Base-by-base conservation (phyloP, 2,329 filamentous ascomycete species). In the Cladosporium sp. region DNA sequence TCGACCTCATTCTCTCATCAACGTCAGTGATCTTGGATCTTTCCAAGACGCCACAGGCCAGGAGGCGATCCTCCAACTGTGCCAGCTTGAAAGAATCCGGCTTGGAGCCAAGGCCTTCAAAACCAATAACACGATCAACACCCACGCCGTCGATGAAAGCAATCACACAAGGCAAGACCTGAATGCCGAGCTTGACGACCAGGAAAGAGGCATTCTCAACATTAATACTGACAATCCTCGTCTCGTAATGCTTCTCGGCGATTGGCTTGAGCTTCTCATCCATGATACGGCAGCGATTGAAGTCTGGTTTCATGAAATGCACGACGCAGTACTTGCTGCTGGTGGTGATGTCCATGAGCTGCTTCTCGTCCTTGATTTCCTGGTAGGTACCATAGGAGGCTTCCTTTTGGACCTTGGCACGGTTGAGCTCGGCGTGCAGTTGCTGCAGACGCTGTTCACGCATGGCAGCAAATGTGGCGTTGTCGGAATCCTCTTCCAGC, bases 221-320 rank as follows among this genome's bases (percentile, higher is more conserved):
- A 54, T 79, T 77, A 60, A 82, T 80, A 53, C 72, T 74, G 15
- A 81, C 63, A 49, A 82, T 77, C 15, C 78, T 68, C 2, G 79
- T 80, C 57, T 82, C 78, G 54, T 78, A 78, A 59, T 82, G 79
- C 52, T 77, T 78, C 15, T 71, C 70, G 1, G 78, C 78, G 35
- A 82, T 66, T 61, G 74, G 67, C 42, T 75, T 69, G 9, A 84
- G 69, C 62, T 80, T 78, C 42, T 69, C 69, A 61, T 84, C 80
- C 81, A 84, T 84, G 49, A 80, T 75, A 9, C 69, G 67, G 65
- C 81, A 84, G 49, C 80, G 75, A 16, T 75, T 72, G 64, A 84
- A 84, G 59, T 84, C 81, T 2, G 79, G 73, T 60, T 84, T 82
- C 63, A 77, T 80, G 64, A 84, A 84, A 62, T 84, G 81, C 19